These are phyloP conservation scores for Aspergillus baeticus DNA, from an alignment of 495 filamentous ascomycete genomes.

Conservation along the genomic window DNA sequence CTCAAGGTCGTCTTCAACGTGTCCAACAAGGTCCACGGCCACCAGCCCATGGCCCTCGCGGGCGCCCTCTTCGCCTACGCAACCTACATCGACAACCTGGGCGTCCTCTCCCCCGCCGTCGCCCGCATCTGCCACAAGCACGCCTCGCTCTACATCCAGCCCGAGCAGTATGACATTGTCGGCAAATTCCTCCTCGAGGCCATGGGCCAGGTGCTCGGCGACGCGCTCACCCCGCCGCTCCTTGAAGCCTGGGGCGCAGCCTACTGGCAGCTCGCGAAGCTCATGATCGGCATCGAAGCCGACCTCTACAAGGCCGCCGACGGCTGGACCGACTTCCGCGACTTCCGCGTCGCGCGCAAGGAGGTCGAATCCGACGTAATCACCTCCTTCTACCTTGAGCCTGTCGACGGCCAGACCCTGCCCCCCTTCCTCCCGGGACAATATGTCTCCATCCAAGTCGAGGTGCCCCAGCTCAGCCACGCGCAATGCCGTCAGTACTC, in stretches of 20 bases:
- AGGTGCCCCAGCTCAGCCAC: conserved; percentile 56
- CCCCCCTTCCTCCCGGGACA: conserved; percentile 66
- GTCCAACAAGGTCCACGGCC: conserved; percentile 61
- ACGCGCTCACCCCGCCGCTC: conserved; percentile 64
- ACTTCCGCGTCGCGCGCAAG: conserved; percentile 64
- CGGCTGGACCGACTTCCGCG: conserved; percentile 63
- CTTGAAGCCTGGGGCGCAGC: conserved; percentile 68
- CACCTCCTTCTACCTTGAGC: conserved; percentile 68
- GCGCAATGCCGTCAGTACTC: conserved; percentile 72
- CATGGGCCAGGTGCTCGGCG: conserved; percentile 65
- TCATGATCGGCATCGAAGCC: conserved; percentile 65
- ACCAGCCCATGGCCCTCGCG: conserved; percentile 65
- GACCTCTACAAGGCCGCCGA: conserved; percentile 56
- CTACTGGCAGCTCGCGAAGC: conserved; percentile 68
- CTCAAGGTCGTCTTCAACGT: conserved; percentile 68
- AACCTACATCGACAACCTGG: conserved; percentile 67
- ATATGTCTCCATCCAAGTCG: conserved; percentile 62
- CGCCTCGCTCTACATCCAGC: conserved; percentile 65
- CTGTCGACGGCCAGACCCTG: conserved; percentile 59
- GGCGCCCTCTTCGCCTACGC: conserved; percentile 68
- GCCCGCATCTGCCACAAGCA: conserved; percentile 76
- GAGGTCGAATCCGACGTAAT: conserved; percentile 63
- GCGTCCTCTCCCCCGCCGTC: conserved; percentile 58
- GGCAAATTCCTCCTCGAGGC: conserved; percentile 65
- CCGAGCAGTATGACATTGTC: conserved; percentile 68